phyloP scores from a whole-genome alignment of 2,329 filamentous ascomycete genomes.

The Ophiognomonia clavigignenti-juglandacearum region DNA sequence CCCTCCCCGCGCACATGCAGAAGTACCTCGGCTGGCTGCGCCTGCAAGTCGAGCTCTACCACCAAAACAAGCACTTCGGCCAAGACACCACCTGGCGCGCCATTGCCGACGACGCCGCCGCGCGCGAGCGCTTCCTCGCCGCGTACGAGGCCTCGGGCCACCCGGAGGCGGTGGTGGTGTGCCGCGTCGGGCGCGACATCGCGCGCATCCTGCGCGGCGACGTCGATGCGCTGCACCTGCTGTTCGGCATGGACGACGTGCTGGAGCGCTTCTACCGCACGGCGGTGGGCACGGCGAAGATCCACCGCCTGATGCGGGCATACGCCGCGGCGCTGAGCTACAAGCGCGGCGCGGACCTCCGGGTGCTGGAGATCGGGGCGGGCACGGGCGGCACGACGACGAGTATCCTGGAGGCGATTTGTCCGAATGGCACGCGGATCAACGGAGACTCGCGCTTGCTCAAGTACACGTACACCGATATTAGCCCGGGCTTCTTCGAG shows the following conservation, averaged over 20 bases:
- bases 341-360: slow-evolving; percentile 14
- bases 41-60: slow-evolving; percentile 4
- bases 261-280: slow-evolving; percentile 10
- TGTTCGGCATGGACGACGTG: slow-evolving; percentile 12
- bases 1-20: slow-evolving; percentile 6
- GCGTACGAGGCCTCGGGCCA: slow-evolving; percentile 11
- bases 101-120: not conserved
- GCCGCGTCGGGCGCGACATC: slow-evolving; percentile 9
- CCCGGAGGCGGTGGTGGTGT: slow-evolving; percentile 8
- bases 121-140: slow-evolving; percentile 7
- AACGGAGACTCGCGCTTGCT: slow-evolving; percentile 8
- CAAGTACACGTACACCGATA: slow-evolving; percentile 17
- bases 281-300: slow-evolving; percentile 12
- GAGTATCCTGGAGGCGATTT: slow-evolving; percentile 8
- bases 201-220: slow-evolving; percentile 9
- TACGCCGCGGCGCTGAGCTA: slow-evolving; percentile 8
- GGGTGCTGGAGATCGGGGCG: slow-evolving; percentile 15
- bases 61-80: slow-evolving; percentile 5
- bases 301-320: slow-evolving; percentile 11
- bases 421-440: slow-evolving; percentile 5
- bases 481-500: slow-evolving; percentile 12
- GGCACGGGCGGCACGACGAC: slow-evolving; percentile 10
- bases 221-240: slow-evolving; percentile 9
- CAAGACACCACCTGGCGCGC: slow-evolving; percentile 6
- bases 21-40: slow-evolving; percentile 10